Conservation (phyloP, 2,329 filamentous ascomycete species). For the Colletotrichum trifolii region DNA sequence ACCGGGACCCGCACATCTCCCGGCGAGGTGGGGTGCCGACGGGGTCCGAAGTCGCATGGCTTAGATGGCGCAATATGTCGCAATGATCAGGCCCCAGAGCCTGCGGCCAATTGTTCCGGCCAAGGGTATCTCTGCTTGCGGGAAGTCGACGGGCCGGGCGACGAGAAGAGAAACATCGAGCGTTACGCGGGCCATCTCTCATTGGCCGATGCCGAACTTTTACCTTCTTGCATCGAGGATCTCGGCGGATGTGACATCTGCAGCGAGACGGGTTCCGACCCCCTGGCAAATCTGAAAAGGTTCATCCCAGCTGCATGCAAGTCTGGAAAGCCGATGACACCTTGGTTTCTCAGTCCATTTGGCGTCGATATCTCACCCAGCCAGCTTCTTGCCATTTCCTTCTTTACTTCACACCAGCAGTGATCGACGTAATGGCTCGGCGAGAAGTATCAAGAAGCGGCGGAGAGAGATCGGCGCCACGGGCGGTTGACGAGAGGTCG, state of each 20-base stretch:
- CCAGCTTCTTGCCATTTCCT: background rate
- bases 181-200: slow-evolving; percentile 4
- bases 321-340: slow-evolving; percentile 25
- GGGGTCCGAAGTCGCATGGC: slow-evolving; percentile 22
- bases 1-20: slow-evolving; percentile 13
- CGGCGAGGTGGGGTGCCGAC: slow-evolving; percentile 22
- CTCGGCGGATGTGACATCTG: slow-evolving; percentile 2
- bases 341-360: slow-evolving; percentile 7
- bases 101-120: slow-evolving; percentile 15
- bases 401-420: background rate
- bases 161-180: background rate
- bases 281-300: slow-evolving; percentile 9
- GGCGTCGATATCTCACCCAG: background rate
- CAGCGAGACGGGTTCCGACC: background rate
- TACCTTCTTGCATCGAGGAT: background rate
- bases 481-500: slow-evolving; percentile 19
- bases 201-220: slow-evolving; percentile 17
- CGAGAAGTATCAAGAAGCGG: slow-evolving; percentile 4
- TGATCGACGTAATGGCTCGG: slow-evolving; percentile 13
- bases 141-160: background rate
- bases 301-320: slow-evolving; percentile 13
- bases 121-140: background rate
- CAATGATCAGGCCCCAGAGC: slow-evolving; percentile 22
- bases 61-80: slow-evolving; percentile 34
- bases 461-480: background rate